Percentiles rank a stretch among this genome's conserved stretches.
These are phyloP conservation scores for Ustilago vetiveriae DNA, from an alignment of 1,284 basidiomycete species.

Conservation along the genomic window DNA sequence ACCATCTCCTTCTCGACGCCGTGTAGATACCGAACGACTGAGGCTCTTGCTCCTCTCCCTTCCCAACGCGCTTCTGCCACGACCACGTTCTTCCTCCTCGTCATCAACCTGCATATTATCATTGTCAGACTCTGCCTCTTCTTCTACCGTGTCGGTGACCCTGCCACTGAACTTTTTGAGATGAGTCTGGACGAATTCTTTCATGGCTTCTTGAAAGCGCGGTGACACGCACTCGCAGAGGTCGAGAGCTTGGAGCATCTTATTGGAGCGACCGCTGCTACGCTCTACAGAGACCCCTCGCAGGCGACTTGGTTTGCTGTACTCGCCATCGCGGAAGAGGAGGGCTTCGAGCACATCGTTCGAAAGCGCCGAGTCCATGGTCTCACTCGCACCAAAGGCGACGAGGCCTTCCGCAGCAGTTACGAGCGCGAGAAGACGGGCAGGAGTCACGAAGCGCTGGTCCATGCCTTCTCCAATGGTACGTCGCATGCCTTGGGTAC, in stretches of 20 bases:
- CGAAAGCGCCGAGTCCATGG: slow-evolving; percentile 64
- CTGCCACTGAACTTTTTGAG: slow-evolving; percentile 70
- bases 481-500: slow-evolving; percentile 91
- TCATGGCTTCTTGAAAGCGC: slow-evolving; percentile 83
- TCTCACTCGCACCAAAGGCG: slow-evolving; percentile 62
- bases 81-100: slow-evolving; percentile 69
- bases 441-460: slow-evolving; percentile 90
- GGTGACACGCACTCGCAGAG: slow-evolving; percentile 92
- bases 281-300: slow-evolving; percentile 64
- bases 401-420: slow-evolving; percentile 60
- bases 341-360: slow-evolving; percentile 64
- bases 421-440: slow-evolving; percentile 72
- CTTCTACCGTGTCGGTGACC: slow-evolving; percentile 36
- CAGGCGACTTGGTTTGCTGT: slow-evolving; percentile 51
- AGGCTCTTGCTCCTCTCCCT: slow-evolving; percentile 31
- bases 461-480: slow-evolving; percentile 88
- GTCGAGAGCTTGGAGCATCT: slow-evolving; percentile 82
- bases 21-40: slow-evolving; percentile 70
- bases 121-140: slow-evolving; percentile 47
- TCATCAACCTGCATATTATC: slow-evolving; percentile 68
- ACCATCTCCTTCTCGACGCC: slow-evolving; percentile 38
- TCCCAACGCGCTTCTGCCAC: slow-evolving; percentile 53
- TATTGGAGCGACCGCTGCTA: slow-evolving; percentile 41
- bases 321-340: slow-evolving; percentile 62
- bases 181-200: slow-evolving; percentile 81